Conservation (phyloP, 2,329 filamentous ascomycete genomes). For the Clarireedia monteithiana region DNA sequence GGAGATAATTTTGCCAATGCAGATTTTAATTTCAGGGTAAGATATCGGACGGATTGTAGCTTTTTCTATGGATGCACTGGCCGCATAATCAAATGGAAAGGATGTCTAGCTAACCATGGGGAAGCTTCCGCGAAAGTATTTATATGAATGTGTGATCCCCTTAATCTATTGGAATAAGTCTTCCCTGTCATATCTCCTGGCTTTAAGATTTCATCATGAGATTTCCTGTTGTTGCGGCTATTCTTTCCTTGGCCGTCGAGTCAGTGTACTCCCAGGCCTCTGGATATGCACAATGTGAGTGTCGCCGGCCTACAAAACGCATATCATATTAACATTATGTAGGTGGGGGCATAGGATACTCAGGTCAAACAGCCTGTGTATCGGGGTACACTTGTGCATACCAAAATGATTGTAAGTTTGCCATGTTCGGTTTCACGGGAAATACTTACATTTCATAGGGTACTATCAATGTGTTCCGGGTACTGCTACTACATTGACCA, state of each 20-base stretch:
- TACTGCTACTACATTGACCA: not conserved
- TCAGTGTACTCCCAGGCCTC: conserved; percentile 5
- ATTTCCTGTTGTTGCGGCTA: not conserved
- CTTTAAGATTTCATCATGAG: not conserved
- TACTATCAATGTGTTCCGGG: conserved; percentile 12
- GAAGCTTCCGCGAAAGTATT: not conserved
- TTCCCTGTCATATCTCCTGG: not conserved
- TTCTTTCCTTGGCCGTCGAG: conserved; percentile 3
- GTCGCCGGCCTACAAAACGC: not conserved
- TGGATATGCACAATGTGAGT: conserved; percentile 7
- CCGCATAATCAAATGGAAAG: not conserved
- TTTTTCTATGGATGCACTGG: not conserved
- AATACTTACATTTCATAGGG: conserved; percentile 1
- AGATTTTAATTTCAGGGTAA: not conserved
- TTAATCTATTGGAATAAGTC: not conserved
- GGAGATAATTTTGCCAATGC: not conserved
- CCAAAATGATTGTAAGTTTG: conserved; percentile 7
- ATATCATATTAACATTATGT: not conserved
- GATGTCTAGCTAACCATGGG: not conserved
- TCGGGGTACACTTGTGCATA: conserved; percentile 4
- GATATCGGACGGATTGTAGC: not conserved
- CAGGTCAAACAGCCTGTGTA: conserved; percentile 5
- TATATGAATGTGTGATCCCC: not conserved
- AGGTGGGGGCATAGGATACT: conserved; percentile 4
- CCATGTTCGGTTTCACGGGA: not conserved